phyloP scores from a whole-genome alignment of 805 yeast species.

The Candida maltosa region DNA sequence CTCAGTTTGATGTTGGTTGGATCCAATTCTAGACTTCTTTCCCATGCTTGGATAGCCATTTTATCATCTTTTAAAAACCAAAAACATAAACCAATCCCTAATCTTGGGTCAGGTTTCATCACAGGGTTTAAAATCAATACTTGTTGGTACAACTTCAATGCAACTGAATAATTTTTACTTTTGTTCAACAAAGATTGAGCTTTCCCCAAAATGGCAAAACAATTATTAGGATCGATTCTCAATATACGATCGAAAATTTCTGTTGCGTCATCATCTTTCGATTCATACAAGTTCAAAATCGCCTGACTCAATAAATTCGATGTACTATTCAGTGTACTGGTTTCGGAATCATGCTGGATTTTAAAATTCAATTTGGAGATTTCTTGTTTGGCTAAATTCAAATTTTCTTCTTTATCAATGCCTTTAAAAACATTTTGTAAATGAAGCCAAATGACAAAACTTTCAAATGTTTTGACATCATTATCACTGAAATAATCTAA shows the following conservation, averaged over 20 bases:
- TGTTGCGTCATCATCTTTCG: constrained; percentile 67
- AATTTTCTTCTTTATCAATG: constrained; percentile 19
- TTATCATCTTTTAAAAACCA: constrained; percentile 81
- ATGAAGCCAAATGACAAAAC: constrained; percentile 73
- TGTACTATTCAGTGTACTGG: constrained; percentile 6
- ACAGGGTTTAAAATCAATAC: constrained; percentile 74
- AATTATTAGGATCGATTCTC: constrained; percentile 54
- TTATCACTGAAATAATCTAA: constrained; percentile 30
- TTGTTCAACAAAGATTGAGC: constrained; percentile 77
- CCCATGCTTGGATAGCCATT: constrained; percentile 82
- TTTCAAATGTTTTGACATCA: constrained; percentile 52
- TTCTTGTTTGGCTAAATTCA: constrained; percentile 20
- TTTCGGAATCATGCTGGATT: constrained; percentile 6
- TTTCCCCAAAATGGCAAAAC: constrained; percentile 76
- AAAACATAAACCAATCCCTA: constrained; percentile 91
- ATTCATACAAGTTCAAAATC: constrained; percentile 54
- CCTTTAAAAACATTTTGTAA: constrained; percentile 36
- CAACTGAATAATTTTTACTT: constrained; percentile 62
- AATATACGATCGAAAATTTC: constrained; percentile 64
- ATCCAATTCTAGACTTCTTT: constrained; percentile 66
- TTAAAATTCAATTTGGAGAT: constrained; percentile 15
- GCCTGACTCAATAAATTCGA: constrained; percentile 59
- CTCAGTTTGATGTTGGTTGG: constrained; percentile 59
- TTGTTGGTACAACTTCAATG: constrained; percentile 81
- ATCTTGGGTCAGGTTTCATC: constrained; percentile 84